Evolutionary conservation across 768 basidiomycete species (phyloP).

Genomic region (Lactarius sp.): DNA sequence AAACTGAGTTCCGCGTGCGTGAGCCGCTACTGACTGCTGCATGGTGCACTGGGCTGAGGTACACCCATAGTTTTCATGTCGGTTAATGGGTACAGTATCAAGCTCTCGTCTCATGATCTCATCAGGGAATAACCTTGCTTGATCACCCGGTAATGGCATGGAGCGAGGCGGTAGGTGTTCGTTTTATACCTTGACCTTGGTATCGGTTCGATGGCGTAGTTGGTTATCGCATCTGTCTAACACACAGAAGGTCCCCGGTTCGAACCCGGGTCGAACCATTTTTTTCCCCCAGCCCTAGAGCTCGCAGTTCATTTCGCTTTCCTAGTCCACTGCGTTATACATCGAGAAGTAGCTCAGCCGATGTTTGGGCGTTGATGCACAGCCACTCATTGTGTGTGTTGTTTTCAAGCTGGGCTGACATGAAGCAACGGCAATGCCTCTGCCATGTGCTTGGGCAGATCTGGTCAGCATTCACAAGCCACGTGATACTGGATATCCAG

Average conservation of each 20-base stretch:
- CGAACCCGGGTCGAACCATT: constrained; percentile 34
- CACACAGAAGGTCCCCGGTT: constrained; percentile 75
- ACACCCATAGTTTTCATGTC: background rate
- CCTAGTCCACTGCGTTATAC: no score
- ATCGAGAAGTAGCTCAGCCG: no score
- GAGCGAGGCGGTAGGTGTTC: background rate
- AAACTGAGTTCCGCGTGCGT: constrained; percentile 9
- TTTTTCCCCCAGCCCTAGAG: background rate
- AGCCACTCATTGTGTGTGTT: no score
- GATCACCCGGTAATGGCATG: background rate
- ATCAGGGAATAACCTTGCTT: no score
- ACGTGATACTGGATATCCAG: background rate
- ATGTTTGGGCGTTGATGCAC: no score
- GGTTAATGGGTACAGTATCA: background rate
- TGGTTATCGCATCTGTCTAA: constrained; percentile 84
- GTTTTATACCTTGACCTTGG: background rate
- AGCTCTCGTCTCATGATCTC: background rate
- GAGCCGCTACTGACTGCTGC: constrained; percentile 2
- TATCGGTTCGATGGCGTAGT: constrained; percentile 52
- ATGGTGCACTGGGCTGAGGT: constrained; percentile 1
- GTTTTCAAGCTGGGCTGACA: constrained; percentile 32
- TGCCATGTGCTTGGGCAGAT: no score
- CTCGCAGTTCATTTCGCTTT: no score
- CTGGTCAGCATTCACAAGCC: background rate
- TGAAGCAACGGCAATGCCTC: background rate